Percentiles rank a stretch among this genome's conserved stretches.
phyloP scores from a whole-genome alignment of 2,329 filamentous ascomycete genomes.

The Dactylellina sp. region DNA sequence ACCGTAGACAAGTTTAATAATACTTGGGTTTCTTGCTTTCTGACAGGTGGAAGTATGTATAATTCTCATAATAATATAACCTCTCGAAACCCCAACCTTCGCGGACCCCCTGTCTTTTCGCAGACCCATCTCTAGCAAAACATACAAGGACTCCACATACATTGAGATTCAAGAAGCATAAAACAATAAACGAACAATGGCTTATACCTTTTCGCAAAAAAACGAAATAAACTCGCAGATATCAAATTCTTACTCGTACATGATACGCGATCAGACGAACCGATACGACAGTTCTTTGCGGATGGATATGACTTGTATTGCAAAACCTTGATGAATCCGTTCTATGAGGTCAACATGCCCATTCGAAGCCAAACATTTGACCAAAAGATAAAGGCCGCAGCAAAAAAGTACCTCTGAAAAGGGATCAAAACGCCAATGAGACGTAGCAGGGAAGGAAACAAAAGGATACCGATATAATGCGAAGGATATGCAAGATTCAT shows the following conservation, averaged over 20 bases:
- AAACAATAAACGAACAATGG: slow-evolving; percentile 12
- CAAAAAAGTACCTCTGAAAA: slow-evolving; percentile 85
- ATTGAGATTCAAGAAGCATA: neutral
- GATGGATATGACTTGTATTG: slow-evolving; percentile 98
- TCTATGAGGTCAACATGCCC: slow-evolving; percentile 86
- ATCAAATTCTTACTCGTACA: slow-evolving; percentile 95
- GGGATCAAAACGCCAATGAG: slow-evolving; percentile 17
- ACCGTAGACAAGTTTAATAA: slow-evolving; percentile 97
- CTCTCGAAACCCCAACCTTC: slow-evolving; percentile 14
- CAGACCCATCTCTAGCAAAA: slow-evolving; percentile 18
- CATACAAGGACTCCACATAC: slow-evolving; percentile 8
- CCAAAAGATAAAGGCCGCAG: slow-evolving; percentile 82
- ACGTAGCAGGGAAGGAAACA: slow-evolving; percentile 20
- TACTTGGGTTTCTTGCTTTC: slow-evolving; percentile 92
- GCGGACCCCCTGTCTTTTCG: slow-evolving; percentile 19
- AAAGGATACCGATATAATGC: slow-evolving; percentile 33
- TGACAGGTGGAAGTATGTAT: slow-evolving; percentile 78
- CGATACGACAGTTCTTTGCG: slow-evolving; percentile 90
- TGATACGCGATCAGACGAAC: slow-evolving; percentile 92
- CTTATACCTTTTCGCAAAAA: slow-evolving; percentile 30
- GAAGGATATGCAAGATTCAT: slow-evolving; percentile 51
- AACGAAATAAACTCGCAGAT: slow-evolving; percentile 64
- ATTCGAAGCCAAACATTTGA: slow-evolving; percentile 89
- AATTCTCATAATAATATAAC: slow-evolving; percentile 16
- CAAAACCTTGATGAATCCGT: slow-evolving; percentile 97